Evolutionary conservation across 2,329 filamentous ascomycete species (phyloP), one percentile per base, ranked within the genome.

Genomic region (Scytalidium sp.): DNA sequence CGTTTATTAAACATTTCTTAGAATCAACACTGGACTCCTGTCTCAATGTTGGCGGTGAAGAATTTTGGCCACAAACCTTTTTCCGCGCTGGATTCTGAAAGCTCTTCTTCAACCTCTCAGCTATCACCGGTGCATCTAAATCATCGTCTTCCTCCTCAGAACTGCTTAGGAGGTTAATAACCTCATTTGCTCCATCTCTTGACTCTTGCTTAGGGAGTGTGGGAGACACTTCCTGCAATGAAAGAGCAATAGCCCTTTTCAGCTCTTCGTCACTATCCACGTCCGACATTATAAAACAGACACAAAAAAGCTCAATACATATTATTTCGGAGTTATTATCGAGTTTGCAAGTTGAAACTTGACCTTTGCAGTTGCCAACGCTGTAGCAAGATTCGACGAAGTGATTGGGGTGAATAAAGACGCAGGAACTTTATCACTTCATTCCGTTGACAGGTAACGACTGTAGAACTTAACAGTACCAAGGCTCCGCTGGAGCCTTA

Each of bases 231-330:
- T 69, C 61, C 40, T 68, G 66, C 15, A 84, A 69, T 8, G 81
- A 84, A 22, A 84, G 66, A 15, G 76, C 81, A 50, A 87, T 83
- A 23, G 84, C 83, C 51, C 72, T 73, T 22, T 74, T 74, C n/a
- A 85, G 66, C 23, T 82, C 80, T 51, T 81, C 79, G 46, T 86
- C 63, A 27, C 41, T 57, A 13, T 64, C 62, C 3, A 50, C 52
- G 29, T 65, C 58, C 11, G 61, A 56, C 63, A 66, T 66, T 19
- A 29, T 49, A 19, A 36, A n/a, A 36, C n/a, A n/a, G n/a, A n/a
- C n/a, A n/a, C 15, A 15, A 36, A 9, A n/a, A 36, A 5, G 5
- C 17, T 36, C 13, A 7, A n/a, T 36, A 15, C 32, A 36, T 36
- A 36, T n/a, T 36, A 36, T 36, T n/a, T n/a, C n/a, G n/a, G n/a